These are phyloP conservation scores for Kockovaella imperatae DNA, from an alignment of 768 basidiomycete species.

Conservation along the genomic window DNA sequence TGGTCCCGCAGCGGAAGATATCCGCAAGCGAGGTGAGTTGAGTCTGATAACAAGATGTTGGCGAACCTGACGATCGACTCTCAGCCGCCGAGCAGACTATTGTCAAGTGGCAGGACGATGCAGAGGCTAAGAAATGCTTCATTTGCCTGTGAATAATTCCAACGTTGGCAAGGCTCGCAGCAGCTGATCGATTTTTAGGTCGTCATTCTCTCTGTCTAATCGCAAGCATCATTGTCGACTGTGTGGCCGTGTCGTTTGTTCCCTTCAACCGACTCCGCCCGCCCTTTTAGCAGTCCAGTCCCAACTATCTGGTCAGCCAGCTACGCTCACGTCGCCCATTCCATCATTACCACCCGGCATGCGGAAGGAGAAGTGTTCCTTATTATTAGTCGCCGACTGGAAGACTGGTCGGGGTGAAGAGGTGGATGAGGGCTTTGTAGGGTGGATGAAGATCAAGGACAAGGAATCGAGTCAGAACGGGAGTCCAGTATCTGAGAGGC, in stretches of 20 bases:
- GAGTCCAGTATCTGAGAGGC: not conserved
- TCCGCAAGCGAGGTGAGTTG: slow-evolving; percentile 60
- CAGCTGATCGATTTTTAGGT: slow-evolving; percentile 47
- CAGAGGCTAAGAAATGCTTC: slow-evolving; percentile 66
- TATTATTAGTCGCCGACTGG: slow-evolving; percentile 60
- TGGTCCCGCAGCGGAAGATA: slow-evolving; percentile 53
- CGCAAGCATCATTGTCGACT: slow-evolving; percentile 94
- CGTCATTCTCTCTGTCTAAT: slow-evolving; percentile 78
- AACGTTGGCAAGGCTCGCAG: slow-evolving; percentile 23
- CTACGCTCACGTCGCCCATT: not conserved
- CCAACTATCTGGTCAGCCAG: slow-evolving; percentile 48
- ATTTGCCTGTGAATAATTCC: slow-evolving; percentile 59
- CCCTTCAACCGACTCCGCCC: slow-evolving; percentile 63
- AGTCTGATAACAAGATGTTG: slow-evolving; percentile 1
- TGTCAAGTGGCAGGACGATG: slow-evolving; percentile 90
- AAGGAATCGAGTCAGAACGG: not conserved
- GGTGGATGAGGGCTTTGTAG: slow-evolving; percentile 51
- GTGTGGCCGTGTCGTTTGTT: slow-evolving; percentile 85
- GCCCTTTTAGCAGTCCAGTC: slow-evolving; percentile 32
- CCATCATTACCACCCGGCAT: slow-evolving; percentile 34
- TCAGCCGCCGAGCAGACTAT: slow-evolving; percentile 79
- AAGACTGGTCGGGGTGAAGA: slow-evolving; percentile 71
- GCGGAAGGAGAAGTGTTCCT: slow-evolving; percentile 35
- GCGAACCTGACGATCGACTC: not conserved
- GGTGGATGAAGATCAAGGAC: slow-evolving; percentile 42